Evolutionary conservation across 1,139 yeast genomes (phyloP).

Genomic region (Kurtzmaniella quercitrusa): DNA sequence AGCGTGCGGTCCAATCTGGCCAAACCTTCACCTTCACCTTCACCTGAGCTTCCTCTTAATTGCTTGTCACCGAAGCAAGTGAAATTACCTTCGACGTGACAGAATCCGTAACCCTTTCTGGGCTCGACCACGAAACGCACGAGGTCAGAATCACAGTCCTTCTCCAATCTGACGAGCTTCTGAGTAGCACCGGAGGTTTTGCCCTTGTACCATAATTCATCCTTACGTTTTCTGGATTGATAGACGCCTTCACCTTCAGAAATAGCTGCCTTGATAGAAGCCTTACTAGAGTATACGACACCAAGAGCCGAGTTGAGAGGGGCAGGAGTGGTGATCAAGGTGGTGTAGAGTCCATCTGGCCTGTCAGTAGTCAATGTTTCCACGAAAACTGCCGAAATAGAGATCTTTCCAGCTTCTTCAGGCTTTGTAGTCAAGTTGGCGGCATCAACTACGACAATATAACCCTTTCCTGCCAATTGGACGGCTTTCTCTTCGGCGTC

Average conservation of each 20-base stretch:
- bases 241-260: conserved; percentile 84
- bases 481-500: conserved; percentile 23
- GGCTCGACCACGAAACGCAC: conserved; percentile 83
- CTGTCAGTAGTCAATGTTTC: conserved; percentile 73
- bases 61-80: conserved; percentile 66
- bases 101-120: conserved; percentile 74
- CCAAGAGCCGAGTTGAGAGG: conserved; percentile 64
- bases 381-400: conserved; percentile 51
- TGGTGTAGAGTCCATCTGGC: conserved; percentile 77
- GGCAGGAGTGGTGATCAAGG: conserved; percentile 70
- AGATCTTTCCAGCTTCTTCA: conserved; percentile 23
- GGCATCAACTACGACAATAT: conserved; percentile 45
- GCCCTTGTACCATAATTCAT: conserved; percentile 91
- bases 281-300: conserved; percentile 82
- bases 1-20: conserved; percentile 64
- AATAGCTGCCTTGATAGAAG: conserved; percentile 78
- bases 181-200: conserved; percentile 95
- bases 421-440: conserved; percentile 39
- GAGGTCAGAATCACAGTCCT: conserved; percentile 93
- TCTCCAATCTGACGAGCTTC: conserved; percentile 54
- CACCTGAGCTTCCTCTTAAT: conserved; percentile 19
- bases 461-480: conserved; percentile 31
- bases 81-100: conserved; percentile 70
- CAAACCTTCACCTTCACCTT: conserved; percentile 59
- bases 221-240: conserved; percentile 82